phyloP scores from a whole-genome alignment of 129 eudicot species.

The Artemisia annua region DNA sequence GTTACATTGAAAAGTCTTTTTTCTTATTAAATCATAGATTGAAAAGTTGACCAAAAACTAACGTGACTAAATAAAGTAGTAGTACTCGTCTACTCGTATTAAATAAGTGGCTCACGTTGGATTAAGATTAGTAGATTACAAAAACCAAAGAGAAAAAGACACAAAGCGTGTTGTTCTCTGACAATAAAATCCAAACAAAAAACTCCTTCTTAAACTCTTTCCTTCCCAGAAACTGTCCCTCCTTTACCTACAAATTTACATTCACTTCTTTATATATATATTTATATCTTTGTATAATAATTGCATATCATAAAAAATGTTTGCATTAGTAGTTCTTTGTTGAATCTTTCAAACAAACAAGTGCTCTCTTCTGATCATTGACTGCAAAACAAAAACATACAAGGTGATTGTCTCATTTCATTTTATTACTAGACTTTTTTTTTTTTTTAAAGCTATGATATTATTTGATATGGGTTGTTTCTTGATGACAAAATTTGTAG shows the following conservation, averaged over 20 bases:
- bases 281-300: background rate
- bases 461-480: background rate
- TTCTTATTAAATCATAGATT: no score
- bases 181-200: conserved; percentile 31
- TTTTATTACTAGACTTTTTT: background rate
- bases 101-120: conserved; percentile 32
- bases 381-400: background rate
- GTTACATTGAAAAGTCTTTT: no score
- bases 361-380: conserved; percentile 16
- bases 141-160: background rate
- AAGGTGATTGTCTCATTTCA: conserved; percentile 20
- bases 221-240: conserved; percentile 14
- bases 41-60: conserved; percentile 22
- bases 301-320: background rate
- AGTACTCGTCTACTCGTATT: no score
- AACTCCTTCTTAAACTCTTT: conserved; percentile 16
- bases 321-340: conserved; percentile 9
- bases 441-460: background rate
- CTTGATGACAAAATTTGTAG: no score
- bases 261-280: background rate
- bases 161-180: conserved; percentile 40
- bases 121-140: background rate
- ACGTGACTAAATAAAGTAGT: background rate
- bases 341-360: conserved; percentile 4
- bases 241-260: conserved; percentile 14